phyloP scores from a whole-genome alignment of 2,329 filamentous ascomycete species.

The Aspergillus jensenii region DNA sequence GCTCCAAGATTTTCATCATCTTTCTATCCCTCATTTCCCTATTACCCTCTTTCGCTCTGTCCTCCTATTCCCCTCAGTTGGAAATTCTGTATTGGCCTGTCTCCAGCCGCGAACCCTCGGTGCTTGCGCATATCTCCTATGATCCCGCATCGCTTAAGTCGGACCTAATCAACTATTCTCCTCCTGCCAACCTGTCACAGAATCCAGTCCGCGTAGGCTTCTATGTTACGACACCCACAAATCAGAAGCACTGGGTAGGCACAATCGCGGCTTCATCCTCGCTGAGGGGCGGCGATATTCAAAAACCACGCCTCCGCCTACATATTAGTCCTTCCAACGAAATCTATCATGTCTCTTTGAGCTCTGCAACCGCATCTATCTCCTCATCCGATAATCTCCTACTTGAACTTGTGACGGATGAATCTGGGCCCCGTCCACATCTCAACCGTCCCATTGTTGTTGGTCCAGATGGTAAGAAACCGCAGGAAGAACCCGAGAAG shows the following conservation, averaged over 20 bases:
- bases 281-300: conserved; percentile 23
- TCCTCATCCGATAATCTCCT: conserved; percentile 19
- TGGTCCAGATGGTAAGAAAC: conserved; percentile 37
- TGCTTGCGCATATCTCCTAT: conserved; percentile 44
- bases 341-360: conserved; percentile 42
- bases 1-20: conserved; percentile 13
- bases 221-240: conserved; percentile 38
- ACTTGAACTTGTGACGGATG: conserved; percentile 35
- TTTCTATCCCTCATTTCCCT: conserved; percentile 15
- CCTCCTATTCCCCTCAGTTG: conserved; percentile 21
- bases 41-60: conserved; percentile 22
- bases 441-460: conserved; percentile 42
- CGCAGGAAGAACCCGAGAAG: conserved; percentile 43
- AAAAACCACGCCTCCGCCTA: conserved; percentile 38
- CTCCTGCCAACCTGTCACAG: conserved; percentile 37
- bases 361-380: conserved; percentile 17
- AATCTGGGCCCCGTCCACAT: conserved; percentile 36
- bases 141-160: conserved; percentile 38
- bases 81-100: conserved; percentile 43
- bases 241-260: conserved; percentile 41
- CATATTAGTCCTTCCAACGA: conserved; percentile 39
- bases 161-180: conserved; percentile 39
- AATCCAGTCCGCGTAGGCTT: conserved; percentile 56
- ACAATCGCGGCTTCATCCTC: conserved; percentile 39
- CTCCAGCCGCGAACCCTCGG: conserved; percentile 30